Evolutionary conservation across 78 protist species (phyloP).

Genomic region (Mastigamoeba balamuthi): DNA sequence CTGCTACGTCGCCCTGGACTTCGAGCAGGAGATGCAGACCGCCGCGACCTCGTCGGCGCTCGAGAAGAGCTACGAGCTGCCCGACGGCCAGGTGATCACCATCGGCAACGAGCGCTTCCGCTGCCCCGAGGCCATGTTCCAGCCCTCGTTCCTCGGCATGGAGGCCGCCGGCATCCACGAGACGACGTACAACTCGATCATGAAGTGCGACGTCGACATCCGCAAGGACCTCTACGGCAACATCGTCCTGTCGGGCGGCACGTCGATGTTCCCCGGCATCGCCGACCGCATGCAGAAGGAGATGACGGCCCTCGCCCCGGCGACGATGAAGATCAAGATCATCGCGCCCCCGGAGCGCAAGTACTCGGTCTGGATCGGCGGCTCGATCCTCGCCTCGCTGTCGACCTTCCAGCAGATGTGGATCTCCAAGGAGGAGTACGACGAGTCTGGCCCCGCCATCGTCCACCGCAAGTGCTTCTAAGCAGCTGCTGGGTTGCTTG

Average conservation of each 20-base stretch:
- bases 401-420: slow-evolving; percentile 82
- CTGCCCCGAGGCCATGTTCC: slow-evolving; percentile 85
- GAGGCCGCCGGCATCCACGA: slow-evolving; percentile 83
- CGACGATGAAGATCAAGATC: slow-evolving; percentile 74
- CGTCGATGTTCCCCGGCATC: slow-evolving; percentile 82
- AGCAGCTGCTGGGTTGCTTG: neutral
- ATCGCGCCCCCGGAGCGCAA: slow-evolving; percentile 83
- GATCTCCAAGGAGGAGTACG: slow-evolving; percentile 83
- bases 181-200: slow-evolving; percentile 61
- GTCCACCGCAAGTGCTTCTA: slow-evolving; percentile 72
- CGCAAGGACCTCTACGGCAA: slow-evolving; percentile 82
- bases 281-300: slow-evolving; percentile 76
- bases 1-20: slow-evolving; percentile 53
- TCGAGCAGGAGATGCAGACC: slow-evolving; percentile 67
- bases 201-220: slow-evolving; percentile 85
- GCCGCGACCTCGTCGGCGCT: slow-evolving; percentile 59
- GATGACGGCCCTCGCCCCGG: slow-evolving; percentile 72
- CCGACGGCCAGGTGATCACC: slow-evolving; percentile 79
- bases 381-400: slow-evolving; percentile 74
- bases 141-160: slow-evolving; percentile 76
- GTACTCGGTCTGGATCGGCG: slow-evolving; percentile 96
- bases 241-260: slow-evolving; percentile 87
- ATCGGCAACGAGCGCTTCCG: slow-evolving; percentile 84
- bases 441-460: slow-evolving; percentile 78
- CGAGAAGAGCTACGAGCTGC: slow-evolving; percentile 74